phyloP scores from a whole-genome alignment of 169 alveolate genomes.

The Eimeria necatrix region DNA sequence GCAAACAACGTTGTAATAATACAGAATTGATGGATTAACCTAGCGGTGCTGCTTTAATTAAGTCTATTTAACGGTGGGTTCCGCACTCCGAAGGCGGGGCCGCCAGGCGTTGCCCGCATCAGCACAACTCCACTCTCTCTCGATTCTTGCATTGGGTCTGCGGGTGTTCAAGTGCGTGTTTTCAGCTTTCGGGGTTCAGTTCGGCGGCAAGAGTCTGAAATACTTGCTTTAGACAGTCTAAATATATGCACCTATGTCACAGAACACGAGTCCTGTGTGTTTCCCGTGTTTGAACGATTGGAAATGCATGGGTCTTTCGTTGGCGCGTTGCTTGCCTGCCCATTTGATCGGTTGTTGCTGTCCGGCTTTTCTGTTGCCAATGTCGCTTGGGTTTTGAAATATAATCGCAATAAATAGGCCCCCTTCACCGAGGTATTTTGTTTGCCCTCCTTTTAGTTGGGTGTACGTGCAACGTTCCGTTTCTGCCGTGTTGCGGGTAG shows the following conservation, averaged over 20 bases:
- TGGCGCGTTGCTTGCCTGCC: slow-evolving; percentile 14
- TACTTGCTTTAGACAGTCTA: not conserved
- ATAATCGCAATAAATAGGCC: slow-evolving; percentile 58
- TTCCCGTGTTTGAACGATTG: slow-evolving; percentile 37
- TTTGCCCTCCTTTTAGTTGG: slow-evolving; percentile 3
- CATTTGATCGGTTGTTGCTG: slow-evolving; percentile 25
- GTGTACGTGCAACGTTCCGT: not conserved
- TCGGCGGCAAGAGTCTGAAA: slow-evolving; percentile 48
- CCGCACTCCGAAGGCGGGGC: not conserved
- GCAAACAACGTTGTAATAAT: not conserved
- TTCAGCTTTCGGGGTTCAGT: not conserved
- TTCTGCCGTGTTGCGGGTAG: not conserved
- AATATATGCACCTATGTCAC: slow-evolving; percentile 1
- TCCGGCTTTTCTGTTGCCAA: slow-evolving; percentile 8
- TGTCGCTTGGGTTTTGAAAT: slow-evolving; percentile 57
- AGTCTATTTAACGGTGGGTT: not conserved
- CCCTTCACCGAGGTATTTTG: slow-evolving; percentile 55
- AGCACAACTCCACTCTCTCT: slow-evolving; percentile 39
- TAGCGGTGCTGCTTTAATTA: not conserved
- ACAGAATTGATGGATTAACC: not conserved
- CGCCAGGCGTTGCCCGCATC: not conserved
- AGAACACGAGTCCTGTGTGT: slow-evolving; percentile 18
- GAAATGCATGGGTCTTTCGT: not conserved
- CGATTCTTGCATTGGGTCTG: slow-evolving; percentile 27
- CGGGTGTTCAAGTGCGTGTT: slow-evolving; percentile 9